Conservation (phyloP, 768 basidiomycete genomes). For the Pisolithus albus region DNA sequence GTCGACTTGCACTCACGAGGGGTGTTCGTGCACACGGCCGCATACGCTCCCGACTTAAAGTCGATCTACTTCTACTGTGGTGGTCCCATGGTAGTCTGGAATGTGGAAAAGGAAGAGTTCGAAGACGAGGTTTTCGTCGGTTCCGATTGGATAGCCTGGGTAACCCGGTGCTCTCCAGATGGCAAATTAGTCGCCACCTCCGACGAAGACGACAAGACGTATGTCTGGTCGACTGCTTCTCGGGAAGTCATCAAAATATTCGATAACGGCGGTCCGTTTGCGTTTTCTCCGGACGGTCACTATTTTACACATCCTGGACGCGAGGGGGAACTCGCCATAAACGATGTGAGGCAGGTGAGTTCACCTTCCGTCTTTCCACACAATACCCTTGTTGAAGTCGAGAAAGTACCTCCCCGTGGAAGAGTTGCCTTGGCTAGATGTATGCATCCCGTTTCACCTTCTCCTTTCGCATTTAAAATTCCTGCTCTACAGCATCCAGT, state of each 20-base stretch:
- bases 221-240: conserved; percentile 8
- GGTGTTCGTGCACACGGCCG: neutral
- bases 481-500: neutral
- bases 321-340: neutral
- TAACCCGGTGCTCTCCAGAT: conserved; percentile 10
- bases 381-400: neutral
- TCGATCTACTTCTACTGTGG: conserved; percentile 8
- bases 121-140: neutral
- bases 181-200: conserved; percentile 7
- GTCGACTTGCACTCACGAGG: neutral
- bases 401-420: neutral
- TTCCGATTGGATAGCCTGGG: neutral
- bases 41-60: conserved; percentile 6
- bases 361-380: neutral
- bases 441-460: neutral
- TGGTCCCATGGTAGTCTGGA: conserved; percentile 11
- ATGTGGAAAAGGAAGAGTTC: conserved; percentile 4
- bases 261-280: conserved; percentile 52
- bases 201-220: conserved; percentile 6
- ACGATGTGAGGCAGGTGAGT: neutral
- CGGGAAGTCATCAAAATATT: conserved; percentile 35
- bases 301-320: neutral
- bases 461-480: neutral
- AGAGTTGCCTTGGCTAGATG: neutral
- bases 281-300: conserved; percentile 1